Evolutionary conservation across 1,284 basidiomycete species (phyloP).

Genomic region (Coniferiporia weirii): DNA sequence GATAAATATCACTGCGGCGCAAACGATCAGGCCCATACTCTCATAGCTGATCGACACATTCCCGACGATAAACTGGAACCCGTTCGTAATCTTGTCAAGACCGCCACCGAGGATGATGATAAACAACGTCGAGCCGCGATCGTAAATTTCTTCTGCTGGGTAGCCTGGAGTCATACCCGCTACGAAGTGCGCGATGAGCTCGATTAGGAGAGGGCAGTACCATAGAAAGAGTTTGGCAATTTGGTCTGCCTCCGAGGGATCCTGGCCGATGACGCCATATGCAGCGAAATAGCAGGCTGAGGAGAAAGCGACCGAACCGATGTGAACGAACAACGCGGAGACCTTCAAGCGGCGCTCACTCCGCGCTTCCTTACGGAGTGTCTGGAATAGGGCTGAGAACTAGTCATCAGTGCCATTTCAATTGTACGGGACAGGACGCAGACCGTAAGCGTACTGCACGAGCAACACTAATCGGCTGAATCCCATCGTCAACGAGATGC

Average conservation of each 20-base stretch:
- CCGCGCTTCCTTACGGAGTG: constrained; percentile 1
- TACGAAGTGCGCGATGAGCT: constrained; percentile 17
- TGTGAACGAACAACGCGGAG: constrained; percentile 15
- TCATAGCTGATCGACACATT: constrained; percentile 13
- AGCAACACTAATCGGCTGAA: constrained; percentile 19
- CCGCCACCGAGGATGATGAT: constrained; percentile 19
- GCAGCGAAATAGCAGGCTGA: constrained; percentile 14
- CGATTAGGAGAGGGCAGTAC: constrained; percentile 18
- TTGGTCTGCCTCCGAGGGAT: constrained; percentile 9
- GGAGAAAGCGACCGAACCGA: constrained; percentile 19
- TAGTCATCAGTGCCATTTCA: not conserved
- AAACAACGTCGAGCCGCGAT: constrained; percentile 15
- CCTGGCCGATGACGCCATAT: constrained; percentile 14
- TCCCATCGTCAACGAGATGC: constrained; percentile 19
- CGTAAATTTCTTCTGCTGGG: constrained; percentile 14
- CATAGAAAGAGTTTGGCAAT: constrained; percentile 18
- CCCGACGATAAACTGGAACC: constrained; percentile 20
- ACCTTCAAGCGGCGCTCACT: not conserved
- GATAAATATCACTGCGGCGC: constrained; percentile 17
- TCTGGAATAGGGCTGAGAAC: constrained; percentile 10
- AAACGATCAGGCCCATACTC: constrained; percentile 14
- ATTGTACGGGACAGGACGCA: not conserved
- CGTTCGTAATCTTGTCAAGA: constrained; percentile 19
- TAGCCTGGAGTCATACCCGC: constrained; percentile 12
- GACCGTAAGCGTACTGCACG: constrained; percentile 18